Evolutionary conservation across 148 eudicot genomes (phyloP), one percentile per base, ranked within the genome.

Genomic region (Amaranthus cruentus): DNA sequence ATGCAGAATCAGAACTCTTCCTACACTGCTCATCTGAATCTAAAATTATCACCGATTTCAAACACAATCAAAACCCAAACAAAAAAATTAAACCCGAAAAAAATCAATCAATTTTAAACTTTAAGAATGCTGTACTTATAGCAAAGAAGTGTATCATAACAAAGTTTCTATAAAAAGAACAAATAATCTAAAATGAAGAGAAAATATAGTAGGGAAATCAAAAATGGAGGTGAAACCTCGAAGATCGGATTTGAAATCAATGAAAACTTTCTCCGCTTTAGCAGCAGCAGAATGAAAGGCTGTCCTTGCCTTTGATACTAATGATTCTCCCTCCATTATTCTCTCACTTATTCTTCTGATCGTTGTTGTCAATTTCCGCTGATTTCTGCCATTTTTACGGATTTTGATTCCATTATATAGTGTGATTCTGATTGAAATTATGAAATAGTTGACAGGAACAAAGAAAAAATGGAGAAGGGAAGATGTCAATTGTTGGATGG

Each of bases 271-370:
- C 82, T 92, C 98, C 78, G 98, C 96, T 84, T 90, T 93, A 61
- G 91, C 96, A 49, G 98, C 98, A 0, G 98, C 98, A 58, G 96
- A 90, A 84, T 93, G 86, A 75, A 93, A 87, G 85, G 96, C 98
- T 44, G 83, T 83, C 85, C 92, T 89, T 44, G 97, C 97, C 84
- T 74, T 85, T 10, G 93, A 88, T 52, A 94, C 94, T 15, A 89
- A 67, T 63, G 85, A 89, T 47, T 81, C 74, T 47, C 79, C 83
- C 79, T 88, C 91, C 89, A 86, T 87, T 71, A 52, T 9, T 68
- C 49, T 58, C 4, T 12, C 43, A 61, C 62, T 63, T 28, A 4
- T 6, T 44, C 46, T 62, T 73, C 49, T 11, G 14, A 10, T 52
- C n/a, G 52, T 73, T 6, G 38, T 56, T 57, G 47, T 59, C 47